A percentile compares a stretch with the other conserved stretches of the same genome.
Conservation (phyloP, 345 rosid species). For the Eucalyptus cloeziana region DNA sequence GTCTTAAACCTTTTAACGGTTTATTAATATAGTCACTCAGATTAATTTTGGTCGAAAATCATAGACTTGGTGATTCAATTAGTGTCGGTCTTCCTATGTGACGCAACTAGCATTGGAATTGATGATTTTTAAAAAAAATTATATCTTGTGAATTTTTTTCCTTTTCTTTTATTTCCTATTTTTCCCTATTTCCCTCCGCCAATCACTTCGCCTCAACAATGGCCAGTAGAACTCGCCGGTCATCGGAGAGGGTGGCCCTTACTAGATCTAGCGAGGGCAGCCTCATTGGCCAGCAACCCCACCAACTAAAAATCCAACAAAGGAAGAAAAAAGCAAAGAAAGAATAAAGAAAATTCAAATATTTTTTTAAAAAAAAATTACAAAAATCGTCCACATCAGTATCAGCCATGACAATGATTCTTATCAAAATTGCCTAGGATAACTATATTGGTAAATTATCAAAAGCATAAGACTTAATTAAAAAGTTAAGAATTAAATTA, state of each 20-base stretch:
- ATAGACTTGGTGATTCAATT: fast-evolving
- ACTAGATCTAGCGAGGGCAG: neutral
- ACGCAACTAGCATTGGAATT: fast-evolving
- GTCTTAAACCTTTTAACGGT: neutral
- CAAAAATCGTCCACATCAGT: neutral
- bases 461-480: neutral
- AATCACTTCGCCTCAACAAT: neutral
- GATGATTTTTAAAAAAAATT: neutral
- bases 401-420: fast-evolving
- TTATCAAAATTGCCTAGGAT: neutral
- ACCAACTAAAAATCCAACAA: neutral
- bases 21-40: fast-evolving
- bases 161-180: neutral
- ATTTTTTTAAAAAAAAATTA: neutral
- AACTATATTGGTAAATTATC: neutral
- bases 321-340: neutral
- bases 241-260: neutral
- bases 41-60: neutral
- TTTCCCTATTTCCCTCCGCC: neutral
- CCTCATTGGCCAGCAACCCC: neutral
- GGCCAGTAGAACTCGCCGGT: fast-evolving
- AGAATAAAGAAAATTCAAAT: neutral
- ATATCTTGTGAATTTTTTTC: neutral
- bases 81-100: fast-evolving
- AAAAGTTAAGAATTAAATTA: neutral